These are phyloP conservation scores for Talaromyces sp. DNA, from an alignment of 2,329 filamentous ascomycete species.

Conservation along the genomic window DNA sequence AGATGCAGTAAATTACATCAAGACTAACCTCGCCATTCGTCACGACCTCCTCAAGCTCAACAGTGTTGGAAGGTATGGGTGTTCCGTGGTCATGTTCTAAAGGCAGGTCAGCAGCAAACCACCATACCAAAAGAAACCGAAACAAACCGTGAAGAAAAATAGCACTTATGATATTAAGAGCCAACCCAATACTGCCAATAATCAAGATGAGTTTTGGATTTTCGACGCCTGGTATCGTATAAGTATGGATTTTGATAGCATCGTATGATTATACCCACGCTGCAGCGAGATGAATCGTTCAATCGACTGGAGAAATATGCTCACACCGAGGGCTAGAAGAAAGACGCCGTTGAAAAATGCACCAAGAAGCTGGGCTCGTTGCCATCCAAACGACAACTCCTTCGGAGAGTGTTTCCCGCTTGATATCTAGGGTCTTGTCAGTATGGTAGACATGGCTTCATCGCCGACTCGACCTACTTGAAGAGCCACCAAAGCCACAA, in stretches of 20 bases:
- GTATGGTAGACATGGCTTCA: background rate
- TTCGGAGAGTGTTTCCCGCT: background rate
- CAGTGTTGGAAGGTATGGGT: background rate
- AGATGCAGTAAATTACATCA: background rate
- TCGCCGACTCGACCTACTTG: slow-evolving; percentile 41
- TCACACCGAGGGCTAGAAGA: slow-evolving; percentile 64
- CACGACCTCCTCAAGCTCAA: background rate
- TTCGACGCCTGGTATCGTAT: slow-evolving; percentile 49
- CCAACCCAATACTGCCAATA: slow-evolving; percentile 62
- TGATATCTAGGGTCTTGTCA: slow-evolving; percentile 36
- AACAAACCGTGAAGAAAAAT: slow-evolving; percentile 58
- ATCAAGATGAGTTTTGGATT: slow-evolving; percentile 63
- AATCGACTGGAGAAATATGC: slow-evolving; percentile 67
- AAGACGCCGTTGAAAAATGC: slow-evolving; percentile 79
- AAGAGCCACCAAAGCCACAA: slow-evolving; percentile 60
- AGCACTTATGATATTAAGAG: slow-evolving; percentile 62
- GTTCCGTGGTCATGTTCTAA: slow-evolving; percentile 6
- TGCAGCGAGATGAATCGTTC: slow-evolving; percentile 43
- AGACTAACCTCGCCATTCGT: background rate
- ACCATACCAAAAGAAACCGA: no score
- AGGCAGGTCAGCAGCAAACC: background rate
- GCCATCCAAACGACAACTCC: slow-evolving; percentile 67
- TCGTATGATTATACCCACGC: background rate
- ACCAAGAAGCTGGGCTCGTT: slow-evolving; percentile 65
- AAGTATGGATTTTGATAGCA: background rate